Evolutionary conservation across 2,329 filamentous ascomycete genomes (phyloP), one percentile per base, ranked within the genome.

Genomic region (Ustulina deusta): DNA sequence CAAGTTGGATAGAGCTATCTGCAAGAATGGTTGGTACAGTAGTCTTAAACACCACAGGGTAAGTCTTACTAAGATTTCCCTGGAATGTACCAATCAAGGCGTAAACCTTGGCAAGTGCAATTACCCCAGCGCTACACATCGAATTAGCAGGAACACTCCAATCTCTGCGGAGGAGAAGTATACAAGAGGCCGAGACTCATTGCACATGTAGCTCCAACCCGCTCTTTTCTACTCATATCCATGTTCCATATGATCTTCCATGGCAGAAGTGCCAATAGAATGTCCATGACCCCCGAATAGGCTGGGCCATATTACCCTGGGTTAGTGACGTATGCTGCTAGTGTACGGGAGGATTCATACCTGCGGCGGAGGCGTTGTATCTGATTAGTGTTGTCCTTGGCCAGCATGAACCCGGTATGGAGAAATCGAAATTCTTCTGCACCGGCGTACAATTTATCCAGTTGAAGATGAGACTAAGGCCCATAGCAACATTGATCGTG

Each of bases 171-270:
- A 44, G 17, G 25, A 17, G 20, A 25, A 17, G 4, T 56, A 78
- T 72, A 81, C 80, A 83, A 80, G 1, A 83, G 63, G 1, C 81
- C 81, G 73, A 83, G 79, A 69, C 79, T 81, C 82, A 83, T 83
- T 9, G 81, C 81, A 1, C 81, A 69, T 10, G 78, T 70, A 0
- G 81, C 80, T 3, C 81, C 80, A 15, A 81, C 66, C 61, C 82
- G 82, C 55, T 83, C 81, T 66, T 78, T 80, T 32, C 71, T 73
- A 63, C 75, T 79, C 78, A 83, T 82, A 7, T 76, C 76, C 15
- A 81, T 71, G 0, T 74, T 74, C 80, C 79, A 80, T 49, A 83
- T 78, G 9, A 83, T 78, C 25, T 74, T 78, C 81, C 79, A 82
- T 0, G 81, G 82, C 2, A 83, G 66, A 0, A 81, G 38, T 0